Conservation (phyloP, 2,329 filamentous ascomycete species). For the Tympanopsis confertula region DNA sequence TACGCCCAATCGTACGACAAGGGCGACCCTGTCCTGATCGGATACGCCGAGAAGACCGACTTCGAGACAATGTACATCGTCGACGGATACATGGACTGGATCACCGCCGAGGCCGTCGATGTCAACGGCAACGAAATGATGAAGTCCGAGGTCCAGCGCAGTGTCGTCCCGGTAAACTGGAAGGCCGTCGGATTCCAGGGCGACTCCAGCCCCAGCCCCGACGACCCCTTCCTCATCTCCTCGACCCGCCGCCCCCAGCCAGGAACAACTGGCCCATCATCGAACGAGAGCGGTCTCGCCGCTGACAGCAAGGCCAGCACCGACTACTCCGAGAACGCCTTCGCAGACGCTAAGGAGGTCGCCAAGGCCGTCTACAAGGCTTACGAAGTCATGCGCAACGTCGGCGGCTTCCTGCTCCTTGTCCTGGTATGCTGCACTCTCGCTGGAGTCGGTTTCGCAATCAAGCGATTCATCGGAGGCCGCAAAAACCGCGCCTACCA, state of each 20-base stretch:
- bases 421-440: not conserved
- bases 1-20: conserved; percentile 12
- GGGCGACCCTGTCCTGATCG: conserved; percentile 5
- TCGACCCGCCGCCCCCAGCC: no score
- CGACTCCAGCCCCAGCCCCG: not conserved
- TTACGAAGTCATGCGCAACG: not conserved
- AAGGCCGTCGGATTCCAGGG: not conserved
- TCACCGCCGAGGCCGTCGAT: conserved; percentile 4
- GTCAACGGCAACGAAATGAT: not conserved
- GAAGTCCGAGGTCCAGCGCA: not conserved
- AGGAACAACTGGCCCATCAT: no score
- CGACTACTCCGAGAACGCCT: not conserved
- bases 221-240: not conserved
- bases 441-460: not conserved
- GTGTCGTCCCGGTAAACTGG: not conserved
- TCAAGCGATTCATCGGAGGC: not conserved
- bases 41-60: conserved; percentile 2
- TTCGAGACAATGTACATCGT: conserved; percentile 8
- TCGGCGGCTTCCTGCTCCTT: not conserved
- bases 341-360: not conserved
- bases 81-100: conserved; percentile 16
- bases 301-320: not conserved
- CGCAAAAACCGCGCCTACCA: not conserved
- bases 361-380: not conserved
- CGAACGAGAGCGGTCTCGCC: no score